Evolutionary conservation across 2,329 filamentous ascomycete species (phyloP).

Genomic region (Claviceps capensis): DNA sequence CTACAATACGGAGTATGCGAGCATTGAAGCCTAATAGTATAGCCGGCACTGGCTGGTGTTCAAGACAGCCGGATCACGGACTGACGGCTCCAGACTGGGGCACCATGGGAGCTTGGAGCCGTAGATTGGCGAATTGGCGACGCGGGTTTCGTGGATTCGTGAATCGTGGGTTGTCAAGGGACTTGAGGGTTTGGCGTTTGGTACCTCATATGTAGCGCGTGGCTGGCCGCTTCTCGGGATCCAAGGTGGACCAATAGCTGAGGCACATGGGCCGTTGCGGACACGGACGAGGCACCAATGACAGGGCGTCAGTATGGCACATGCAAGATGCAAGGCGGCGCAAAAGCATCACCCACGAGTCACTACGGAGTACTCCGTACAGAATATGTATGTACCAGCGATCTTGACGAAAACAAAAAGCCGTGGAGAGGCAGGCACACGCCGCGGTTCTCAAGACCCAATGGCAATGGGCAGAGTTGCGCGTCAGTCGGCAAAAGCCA

Average conservation of each 20-base stretch:
- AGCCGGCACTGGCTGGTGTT: background rate
- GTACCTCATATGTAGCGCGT: background rate
- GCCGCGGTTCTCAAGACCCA: no score
- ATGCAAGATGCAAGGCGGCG: no score
- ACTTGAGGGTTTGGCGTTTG: background rate
- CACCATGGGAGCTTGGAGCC: background rate
- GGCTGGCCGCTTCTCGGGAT: background rate
- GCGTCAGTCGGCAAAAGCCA: no score
- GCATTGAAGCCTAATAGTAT: background rate
- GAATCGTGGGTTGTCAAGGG: background rate
- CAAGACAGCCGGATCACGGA: background rate
- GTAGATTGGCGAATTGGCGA: background rate
- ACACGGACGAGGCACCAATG: no score
- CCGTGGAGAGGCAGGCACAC: no score
- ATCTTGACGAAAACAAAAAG: no score
- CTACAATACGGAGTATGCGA: background rate
- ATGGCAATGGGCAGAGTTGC: no score
- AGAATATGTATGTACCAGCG: no score
- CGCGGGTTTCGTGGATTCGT: background rate
- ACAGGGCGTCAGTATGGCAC: no score
- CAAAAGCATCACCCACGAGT: no score
- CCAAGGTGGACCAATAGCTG: constrained; percentile 26
- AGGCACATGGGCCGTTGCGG: constrained; percentile 22
- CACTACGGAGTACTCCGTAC: no score
- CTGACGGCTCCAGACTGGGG: no score